A percentile compares a stretch with the other conserved stretches of the same genome.
Evolutionary conservation across 495 filamentous ascomycete genomes (phyloP).

Genomic region (Penicillium canescens): DNA sequence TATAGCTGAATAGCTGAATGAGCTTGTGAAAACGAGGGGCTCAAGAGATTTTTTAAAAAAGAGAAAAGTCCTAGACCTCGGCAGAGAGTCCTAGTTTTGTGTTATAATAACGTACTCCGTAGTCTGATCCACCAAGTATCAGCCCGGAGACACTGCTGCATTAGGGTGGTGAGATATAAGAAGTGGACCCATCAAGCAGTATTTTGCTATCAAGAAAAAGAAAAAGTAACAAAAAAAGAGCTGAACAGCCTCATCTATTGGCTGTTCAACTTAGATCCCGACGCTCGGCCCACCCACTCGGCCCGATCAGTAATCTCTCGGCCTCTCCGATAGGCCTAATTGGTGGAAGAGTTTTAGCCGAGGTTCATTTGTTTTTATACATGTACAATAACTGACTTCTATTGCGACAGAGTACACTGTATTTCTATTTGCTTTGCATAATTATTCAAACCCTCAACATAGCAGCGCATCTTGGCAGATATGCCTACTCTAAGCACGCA

Average conservation of each 20-base stretch:
- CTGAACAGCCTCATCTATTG: neutral
- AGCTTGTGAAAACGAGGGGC: neutral
- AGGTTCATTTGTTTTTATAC: neutral
- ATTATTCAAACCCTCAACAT: no score
- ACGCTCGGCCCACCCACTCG: neutral
- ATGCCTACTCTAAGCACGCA: no score
- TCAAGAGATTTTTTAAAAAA: neutral
- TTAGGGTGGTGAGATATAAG: neutral
- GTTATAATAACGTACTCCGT: neutral
- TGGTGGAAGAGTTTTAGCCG: constrained; percentile 1
- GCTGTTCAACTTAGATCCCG: neutral
- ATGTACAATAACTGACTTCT: neutral
- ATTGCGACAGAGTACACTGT: neutral
- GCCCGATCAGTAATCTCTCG: constrained; percentile 15
- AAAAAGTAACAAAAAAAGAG: neutral
- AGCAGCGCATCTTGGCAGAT: no score
- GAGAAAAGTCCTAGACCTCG: neutral
- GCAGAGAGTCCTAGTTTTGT: neutral
- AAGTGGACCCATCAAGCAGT: neutral
- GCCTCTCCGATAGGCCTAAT: neutral
- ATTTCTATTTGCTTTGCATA: no score
- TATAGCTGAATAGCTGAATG: neutral
- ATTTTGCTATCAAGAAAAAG: neutral
- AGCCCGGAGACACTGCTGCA: constrained; percentile 18
- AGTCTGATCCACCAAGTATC: neutral